These are phyloP conservation scores for Herpotrichia juniperi DNA, from an alignment of 2,329 filamentous ascomycete genomes.

Conservation along the genomic window DNA sequence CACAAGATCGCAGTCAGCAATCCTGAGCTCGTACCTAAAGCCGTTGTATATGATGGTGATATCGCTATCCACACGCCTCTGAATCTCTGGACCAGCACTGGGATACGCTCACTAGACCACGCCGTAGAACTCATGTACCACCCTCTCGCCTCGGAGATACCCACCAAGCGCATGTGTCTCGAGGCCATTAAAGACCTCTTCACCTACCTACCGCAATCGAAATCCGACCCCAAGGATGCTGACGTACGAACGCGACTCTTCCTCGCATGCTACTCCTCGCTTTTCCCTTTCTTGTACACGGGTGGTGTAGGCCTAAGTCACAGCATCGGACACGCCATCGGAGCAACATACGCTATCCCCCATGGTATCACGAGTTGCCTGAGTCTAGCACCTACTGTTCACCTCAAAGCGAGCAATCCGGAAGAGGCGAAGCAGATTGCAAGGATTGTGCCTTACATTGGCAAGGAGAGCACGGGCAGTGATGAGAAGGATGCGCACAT, in stretches of 20 bases:
- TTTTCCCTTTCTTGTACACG: conserved; percentile 56
- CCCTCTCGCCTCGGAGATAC: conserved; percentile 57
- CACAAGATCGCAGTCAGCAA: conserved; percentile 58
- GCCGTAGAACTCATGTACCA: conserved; percentile 63
- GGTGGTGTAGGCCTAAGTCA: conserved; percentile 58
- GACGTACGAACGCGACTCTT: conserved; percentile 59
- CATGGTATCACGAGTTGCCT: conserved; percentile 63
- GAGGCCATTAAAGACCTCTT: conserved; percentile 58
- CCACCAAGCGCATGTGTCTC: conserved; percentile 53
- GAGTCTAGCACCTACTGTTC: conserved; percentile 59
- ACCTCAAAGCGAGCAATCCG: conserved; percentile 55
- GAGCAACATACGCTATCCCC: conserved; percentile 61
- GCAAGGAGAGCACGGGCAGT: conserved; percentile 48
- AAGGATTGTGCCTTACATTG: conserved; percentile 54
- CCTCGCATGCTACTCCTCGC: conserved; percentile 58
- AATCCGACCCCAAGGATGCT: conserved; percentile 53
- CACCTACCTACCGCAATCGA: conserved; percentile 58
- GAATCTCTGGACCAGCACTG: conserved; percentile 59
- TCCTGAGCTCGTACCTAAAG: conserved; percentile 52
- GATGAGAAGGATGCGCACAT: conserved; percentile 51
- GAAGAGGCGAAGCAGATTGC: conserved; percentile 56
- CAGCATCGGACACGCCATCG: conserved; percentile 58
- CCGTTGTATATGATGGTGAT: conserved; percentile 60
- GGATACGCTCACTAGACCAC: conserved; percentile 61
- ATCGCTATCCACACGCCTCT: conserved; percentile 59